Conservation (phyloP, 257 asterid species). For the Penstemon barbatus region DNA sequence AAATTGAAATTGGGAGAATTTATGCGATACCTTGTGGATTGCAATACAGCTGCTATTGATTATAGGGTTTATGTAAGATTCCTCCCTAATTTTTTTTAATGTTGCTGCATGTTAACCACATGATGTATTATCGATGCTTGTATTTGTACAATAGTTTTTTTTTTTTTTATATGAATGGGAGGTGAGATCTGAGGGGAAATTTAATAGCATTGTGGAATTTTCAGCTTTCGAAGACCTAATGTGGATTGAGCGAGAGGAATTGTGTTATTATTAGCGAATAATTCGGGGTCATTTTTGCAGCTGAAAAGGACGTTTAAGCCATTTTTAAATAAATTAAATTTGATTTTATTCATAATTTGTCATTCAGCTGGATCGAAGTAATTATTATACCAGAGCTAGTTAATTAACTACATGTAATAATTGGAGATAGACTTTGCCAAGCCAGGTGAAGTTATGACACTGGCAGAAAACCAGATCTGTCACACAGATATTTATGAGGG, state of each 20-base stretch:
- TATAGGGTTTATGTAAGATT: constrained; percentile 40
- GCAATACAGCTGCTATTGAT: constrained; percentile 35
- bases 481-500: constrained; percentile 13
- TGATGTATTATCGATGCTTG: constrained; percentile 22
- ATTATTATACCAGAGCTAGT: neutral
- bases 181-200: constrained; percentile 35
- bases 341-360: constrained; percentile 10
- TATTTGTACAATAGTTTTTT: constrained; percentile 26
- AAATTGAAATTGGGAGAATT: constrained; percentile 20
- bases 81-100: neutral
- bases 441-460: constrained; percentile 10
- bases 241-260: neutral
- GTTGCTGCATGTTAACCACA: constrained; percentile 2
- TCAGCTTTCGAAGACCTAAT: constrained; percentile 6
- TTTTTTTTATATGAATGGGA: constrained; percentile 6
- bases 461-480: constrained; percentile 21
- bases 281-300: neutral
- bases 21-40: constrained; percentile 28
- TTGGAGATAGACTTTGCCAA: constrained; percentile 2
- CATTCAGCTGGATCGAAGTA: constrained; percentile 15
- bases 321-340: neutral
- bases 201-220: constrained; percentile 28
- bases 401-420: constrained; percentile 13
- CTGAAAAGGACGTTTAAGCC: constrained; percentile 11
- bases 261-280: neutral